Percentiles rank a stretch among this genome's conserved stretches.
Conservation (phyloP, 2,329 filamentous ascomycete species). For the Sclerotinia subarctica region DNA sequence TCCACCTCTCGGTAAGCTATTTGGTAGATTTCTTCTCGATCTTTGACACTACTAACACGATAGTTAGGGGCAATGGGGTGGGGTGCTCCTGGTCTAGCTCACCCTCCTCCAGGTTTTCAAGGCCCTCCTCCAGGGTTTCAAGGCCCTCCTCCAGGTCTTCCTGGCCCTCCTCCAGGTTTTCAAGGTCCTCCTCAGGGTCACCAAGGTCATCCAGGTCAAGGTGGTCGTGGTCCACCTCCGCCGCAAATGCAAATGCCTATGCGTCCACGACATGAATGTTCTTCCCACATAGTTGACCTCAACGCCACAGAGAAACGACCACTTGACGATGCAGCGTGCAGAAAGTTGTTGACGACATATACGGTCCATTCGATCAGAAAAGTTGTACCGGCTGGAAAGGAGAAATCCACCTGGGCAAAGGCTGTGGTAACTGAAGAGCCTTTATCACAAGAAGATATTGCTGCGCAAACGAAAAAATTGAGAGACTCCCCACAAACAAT, state of each 20-base stretch:
- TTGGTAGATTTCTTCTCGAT: background rate
- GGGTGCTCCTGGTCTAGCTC: background rate
- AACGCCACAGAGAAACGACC: background rate
- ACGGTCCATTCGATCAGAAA: slow-evolving; percentile 32
- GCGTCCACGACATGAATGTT: slow-evolving; percentile 16
- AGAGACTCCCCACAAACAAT: slow-evolving; percentile 30
- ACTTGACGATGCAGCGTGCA: slow-evolving; percentile 15
- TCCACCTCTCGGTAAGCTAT: slow-evolving; percentile 8
- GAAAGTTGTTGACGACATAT: slow-evolving; percentile 24
- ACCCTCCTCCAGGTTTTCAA: background rate
- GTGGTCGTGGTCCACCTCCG: background rate
- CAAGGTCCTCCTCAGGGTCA: background rate
- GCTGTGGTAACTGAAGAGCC: slow-evolving; percentile 31
- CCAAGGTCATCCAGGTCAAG: background rate
- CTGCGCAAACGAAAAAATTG: slow-evolving; percentile 33
- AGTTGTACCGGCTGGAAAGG: slow-evolving; percentile 25
- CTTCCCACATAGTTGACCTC: slow-evolving; percentile 10
- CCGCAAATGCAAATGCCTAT: slow-evolving; percentile 19
- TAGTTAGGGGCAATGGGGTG: background rate
- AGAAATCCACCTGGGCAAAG: slow-evolving; percentile 35
- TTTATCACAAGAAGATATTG: slow-evolving; percentile 33
- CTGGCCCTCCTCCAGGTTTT: background rate
- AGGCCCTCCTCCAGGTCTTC: background rate
- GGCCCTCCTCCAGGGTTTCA: background rate
- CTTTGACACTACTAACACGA: background rate